Evolutionary conservation across 228 moss, liverwort and hornwort species (phyloP).

Genomic region (Sphagnum fallax): DNA sequence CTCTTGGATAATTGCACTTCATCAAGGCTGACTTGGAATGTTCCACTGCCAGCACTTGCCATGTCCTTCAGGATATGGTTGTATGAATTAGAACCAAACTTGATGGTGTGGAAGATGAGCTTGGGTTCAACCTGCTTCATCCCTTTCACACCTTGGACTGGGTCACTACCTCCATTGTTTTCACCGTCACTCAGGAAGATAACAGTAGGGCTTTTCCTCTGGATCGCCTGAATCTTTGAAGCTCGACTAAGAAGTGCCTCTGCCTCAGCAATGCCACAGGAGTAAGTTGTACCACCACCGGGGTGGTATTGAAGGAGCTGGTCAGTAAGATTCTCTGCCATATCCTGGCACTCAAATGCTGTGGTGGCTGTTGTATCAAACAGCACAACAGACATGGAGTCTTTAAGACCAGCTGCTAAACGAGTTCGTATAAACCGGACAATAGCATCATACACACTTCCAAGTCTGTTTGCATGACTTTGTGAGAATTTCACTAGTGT

Average conservation of each 20-base stretch:
- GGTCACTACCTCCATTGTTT: constrained; percentile 18
- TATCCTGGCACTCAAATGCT: constrained; percentile 11
- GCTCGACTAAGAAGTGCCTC: constrained; percentile 10
- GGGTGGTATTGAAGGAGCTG: background rate
- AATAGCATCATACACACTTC: constrained; percentile 52
- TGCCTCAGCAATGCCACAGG: constrained; percentile 12
- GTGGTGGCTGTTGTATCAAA: constrained; percentile 4
- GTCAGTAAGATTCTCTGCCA: constrained; percentile 30
- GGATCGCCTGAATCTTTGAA: constrained; percentile 1
- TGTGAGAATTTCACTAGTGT: constrained; percentile 17
- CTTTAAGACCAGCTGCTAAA: constrained; percentile 11
- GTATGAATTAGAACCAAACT: constrained; percentile 12
- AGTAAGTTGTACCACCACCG: constrained; percentile 11
- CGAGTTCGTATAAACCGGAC: constrained; percentile 38
- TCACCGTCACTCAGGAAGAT: constrained; percentile 60
- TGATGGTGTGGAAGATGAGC: constrained; percentile 19
- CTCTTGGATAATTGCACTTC: constrained; percentile 33
- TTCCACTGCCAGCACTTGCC: constrained; percentile 26
- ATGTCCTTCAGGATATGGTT: constrained; percentile 29
- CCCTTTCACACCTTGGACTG: constrained; percentile 4
- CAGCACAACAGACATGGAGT: constrained; percentile 36
- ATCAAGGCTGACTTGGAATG: constrained; percentile 20
- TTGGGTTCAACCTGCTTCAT: constrained; percentile 29
- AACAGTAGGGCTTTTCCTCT: constrained; percentile 18
- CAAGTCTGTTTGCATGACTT: constrained; percentile 19